phyloP scores from a whole-genome alignment of 2,329 filamentous ascomycete genomes.

The Pseudogymnoascus verrucosus region DNA sequence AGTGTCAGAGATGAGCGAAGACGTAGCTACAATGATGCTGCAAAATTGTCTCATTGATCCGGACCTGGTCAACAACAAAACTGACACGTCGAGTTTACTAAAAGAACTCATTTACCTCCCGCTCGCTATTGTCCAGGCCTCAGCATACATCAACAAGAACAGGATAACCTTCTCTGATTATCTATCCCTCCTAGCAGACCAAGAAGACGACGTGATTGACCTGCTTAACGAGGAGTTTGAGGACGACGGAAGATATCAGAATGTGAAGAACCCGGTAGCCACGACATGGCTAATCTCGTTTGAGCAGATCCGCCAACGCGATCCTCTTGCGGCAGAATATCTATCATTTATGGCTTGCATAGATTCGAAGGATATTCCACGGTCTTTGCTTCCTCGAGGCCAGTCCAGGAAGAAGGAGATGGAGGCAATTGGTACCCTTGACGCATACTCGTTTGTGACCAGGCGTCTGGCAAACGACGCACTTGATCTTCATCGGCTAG shows the following conservation, averaged over 20 bases:
- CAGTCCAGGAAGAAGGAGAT: conserved; percentile 9
- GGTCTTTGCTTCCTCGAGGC: conserved; percentile 26
- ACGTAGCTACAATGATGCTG: conserved; percentile 25
- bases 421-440: conserved; percentile 16
- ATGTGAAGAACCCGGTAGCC: conserved; percentile 16
- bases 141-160: conserved; percentile 33
- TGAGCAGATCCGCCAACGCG: conserved; percentile 26
- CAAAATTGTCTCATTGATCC: conserved; percentile 19
- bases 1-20: conserved; percentile 25
- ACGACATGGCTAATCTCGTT: conserved; percentile 34
- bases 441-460: conserved; percentile 17
- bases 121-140: conserved; percentile 33
- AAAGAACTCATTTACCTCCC: conserved; percentile 32
- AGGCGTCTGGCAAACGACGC: conserved; percentile 8
- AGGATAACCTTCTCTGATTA: conserved; percentile 26
- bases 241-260: conserved; percentile 28
- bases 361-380: conserved; percentile 33
- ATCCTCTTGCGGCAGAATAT: conserved; percentile 28
- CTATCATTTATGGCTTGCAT: conserved; percentile 35
- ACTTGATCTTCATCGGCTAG: conserved; percentile 15
- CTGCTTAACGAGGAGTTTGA: conserved; percentile 30
- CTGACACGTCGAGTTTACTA: conserved; percentile 19
- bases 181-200: conserved; percentile 26
- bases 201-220: conserved; percentile 25
- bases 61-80: conserved; percentile 13